These are phyloP conservation scores for Aspergillus sp. DNA, from an alignment of 2,329 filamentous ascomycete species.

Conservation along the genomic window DNA sequence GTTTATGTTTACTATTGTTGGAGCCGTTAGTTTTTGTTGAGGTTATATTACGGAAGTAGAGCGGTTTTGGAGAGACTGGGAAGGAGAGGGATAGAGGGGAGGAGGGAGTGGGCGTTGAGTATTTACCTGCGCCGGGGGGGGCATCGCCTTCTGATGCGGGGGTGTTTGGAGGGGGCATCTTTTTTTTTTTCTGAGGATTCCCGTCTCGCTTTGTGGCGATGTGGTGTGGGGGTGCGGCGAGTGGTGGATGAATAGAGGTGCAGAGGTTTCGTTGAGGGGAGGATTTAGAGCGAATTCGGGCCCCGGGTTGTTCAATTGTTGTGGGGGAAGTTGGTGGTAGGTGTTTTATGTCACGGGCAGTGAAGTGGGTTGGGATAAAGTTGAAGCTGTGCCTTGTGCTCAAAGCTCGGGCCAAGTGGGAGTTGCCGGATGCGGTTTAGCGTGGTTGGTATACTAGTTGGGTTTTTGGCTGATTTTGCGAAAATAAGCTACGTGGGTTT, in stretches of 20 bases:
- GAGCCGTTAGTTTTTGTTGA: neutral
- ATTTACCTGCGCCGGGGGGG: conserved; percentile 20
- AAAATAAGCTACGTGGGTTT: too few relatives aligned
- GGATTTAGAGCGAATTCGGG: neutral
- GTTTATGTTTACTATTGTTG: conserved; percentile 62
- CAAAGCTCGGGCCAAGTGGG: neutral
- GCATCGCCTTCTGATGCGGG: conserved; percentile 30
- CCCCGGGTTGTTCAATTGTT: neutral
- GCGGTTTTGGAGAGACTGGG: neutral
- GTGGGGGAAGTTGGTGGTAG: neutral
- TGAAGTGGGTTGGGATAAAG: neutral
- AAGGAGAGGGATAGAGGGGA: neutral
- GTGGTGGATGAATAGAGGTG: neutral
- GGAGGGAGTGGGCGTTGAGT: neutral
- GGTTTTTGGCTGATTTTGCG: too few relatives aligned
- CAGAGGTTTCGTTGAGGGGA: neutral
- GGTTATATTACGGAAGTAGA: too few relatives aligned
- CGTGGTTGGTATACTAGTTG: neutral
- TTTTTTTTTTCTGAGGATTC: neutral
- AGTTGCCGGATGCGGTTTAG: neutral
- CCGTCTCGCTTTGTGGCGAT: neutral
- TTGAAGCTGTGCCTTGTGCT: neutral
- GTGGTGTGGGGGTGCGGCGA: neutral
- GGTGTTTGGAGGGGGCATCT: conserved; percentile 27
- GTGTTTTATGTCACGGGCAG: neutral